phyloP scores from a whole-genome alignment of 495 filamentous ascomycete species.

The Cryomyces minteri region DNA sequence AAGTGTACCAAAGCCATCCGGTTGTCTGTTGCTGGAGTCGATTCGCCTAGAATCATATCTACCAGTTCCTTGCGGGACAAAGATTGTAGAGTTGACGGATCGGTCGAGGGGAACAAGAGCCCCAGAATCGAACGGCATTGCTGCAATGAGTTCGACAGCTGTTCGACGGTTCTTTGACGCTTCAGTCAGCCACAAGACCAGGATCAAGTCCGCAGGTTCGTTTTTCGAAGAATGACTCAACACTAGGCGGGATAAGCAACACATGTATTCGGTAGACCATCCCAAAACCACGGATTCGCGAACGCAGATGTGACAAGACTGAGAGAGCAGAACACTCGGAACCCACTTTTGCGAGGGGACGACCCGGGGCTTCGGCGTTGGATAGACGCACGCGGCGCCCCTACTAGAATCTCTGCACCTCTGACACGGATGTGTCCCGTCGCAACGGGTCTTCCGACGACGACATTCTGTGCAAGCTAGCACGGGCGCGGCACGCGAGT shows the following conservation, averaged over 20 bases:
- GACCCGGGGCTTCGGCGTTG: constrained; percentile 6
- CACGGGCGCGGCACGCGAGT: not conserved
- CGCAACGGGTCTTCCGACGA: constrained; percentile 10
- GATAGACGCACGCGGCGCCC: not conserved
- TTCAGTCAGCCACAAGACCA: too few relatives aligned
- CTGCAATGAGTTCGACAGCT: constrained; percentile 10
- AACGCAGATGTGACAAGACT: too few relatives aligned
- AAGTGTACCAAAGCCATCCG: constrained; percentile 1
- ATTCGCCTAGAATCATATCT: constrained; percentile 19
- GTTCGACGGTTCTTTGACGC: too few relatives aligned
- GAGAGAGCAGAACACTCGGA: constrained; percentile 11
- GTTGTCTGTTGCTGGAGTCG: constrained; percentile 6
- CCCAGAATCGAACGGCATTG: constrained; percentile 19
- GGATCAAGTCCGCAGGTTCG: too few relatives aligned
- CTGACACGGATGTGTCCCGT: constrained; percentile 2
- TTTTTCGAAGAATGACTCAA: too few relatives aligned
- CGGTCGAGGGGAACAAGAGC: constrained; percentile 27
- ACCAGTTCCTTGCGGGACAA: constrained; percentile 32
- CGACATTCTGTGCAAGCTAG: constrained; percentile 7
- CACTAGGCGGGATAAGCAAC: too few relatives aligned
- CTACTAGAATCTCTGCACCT: not conserved
- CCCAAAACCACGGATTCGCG: too few relatives aligned
- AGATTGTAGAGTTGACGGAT: constrained; percentile 24
- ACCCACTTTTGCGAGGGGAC: constrained; percentile 17
- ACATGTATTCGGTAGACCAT: too few relatives aligned